A percentile compares a stretch with the other conserved stretches of the same genome.
Evolutionary conservation across 495 filamentous ascomycete genomes (phyloP).

Genomic region (Talaromyces borbonicus): DNA sequence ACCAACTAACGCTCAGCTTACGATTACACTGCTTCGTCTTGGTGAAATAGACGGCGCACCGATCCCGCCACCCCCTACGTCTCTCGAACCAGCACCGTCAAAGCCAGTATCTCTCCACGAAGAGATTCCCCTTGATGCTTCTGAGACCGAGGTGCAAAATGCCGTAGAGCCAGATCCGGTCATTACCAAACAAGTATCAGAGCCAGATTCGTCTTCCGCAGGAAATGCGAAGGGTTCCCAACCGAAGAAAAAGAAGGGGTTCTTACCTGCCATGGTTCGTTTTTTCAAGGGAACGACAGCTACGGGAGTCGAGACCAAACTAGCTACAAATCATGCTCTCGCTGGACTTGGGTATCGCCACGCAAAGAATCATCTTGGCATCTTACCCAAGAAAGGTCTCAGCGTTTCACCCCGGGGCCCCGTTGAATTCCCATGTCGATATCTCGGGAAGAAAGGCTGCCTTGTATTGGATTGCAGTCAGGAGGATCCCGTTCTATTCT

Average conservation of each 20-base stretch:
- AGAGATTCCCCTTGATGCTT: conserved; percentile 34
- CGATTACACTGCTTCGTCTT: conserved; percentile 74
- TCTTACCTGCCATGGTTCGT: conserved; percentile 45
- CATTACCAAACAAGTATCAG: conserved; percentile 7
- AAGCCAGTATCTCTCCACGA: conserved; percentile 23
- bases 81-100: conserved; percentile 32
- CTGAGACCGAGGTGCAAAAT: conserved; percentile 42
- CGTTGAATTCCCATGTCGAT: conserved; percentile 64
- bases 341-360: conserved; percentile 56
- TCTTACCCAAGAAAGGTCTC: conserved; percentile 41
- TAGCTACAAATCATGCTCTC: conserved; percentile 58
- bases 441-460: conserved; percentile 60
- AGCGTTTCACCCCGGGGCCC: conserved; percentile 47
- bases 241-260: conserved; percentile 33
- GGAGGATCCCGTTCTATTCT: conserved; percentile 31
- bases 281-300: conserved; percentile 64
- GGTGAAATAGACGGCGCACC: conserved; percentile 78
- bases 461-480: conserved; percentile 55
- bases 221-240: conserved; percentile 3
- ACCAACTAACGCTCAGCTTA: conserved; percentile 81
- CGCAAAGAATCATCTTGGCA: conserved; percentile 63
- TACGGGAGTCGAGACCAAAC: conserved; percentile 54
- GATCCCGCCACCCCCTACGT: conserved; percentile 64
- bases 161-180: conserved; percentile 19
- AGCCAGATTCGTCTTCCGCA: conserved; percentile 13